phyloP scores from a whole-genome alignment of 768 basidiomycete genomes.

The Tylopilus felleus region DNA sequence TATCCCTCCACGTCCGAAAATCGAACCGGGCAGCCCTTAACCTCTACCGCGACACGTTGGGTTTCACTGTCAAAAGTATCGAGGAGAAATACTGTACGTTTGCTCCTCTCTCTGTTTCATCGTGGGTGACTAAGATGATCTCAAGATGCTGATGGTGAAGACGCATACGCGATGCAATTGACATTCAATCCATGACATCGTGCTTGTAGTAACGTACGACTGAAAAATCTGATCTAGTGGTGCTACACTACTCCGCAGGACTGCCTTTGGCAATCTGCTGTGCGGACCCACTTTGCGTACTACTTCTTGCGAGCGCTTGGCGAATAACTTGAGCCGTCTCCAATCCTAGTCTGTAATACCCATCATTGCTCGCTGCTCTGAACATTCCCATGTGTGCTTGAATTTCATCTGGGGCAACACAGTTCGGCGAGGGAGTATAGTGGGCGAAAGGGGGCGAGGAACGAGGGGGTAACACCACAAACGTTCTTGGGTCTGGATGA shows the following conservation, averaged over 20 bases:
- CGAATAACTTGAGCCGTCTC: constrained; percentile 58
- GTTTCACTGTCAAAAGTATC: constrained; percentile 81
- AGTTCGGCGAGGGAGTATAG: constrained; percentile 67
- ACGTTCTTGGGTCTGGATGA: constrained; percentile 60
- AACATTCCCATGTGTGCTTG: constrained; percentile 92
- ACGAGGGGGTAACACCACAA: constrained; percentile 67
- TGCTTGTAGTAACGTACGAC: not conserved
- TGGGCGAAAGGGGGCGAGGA: constrained; percentile 44
- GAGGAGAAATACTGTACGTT: constrained; percentile 92
- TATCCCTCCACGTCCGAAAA: constrained; percentile 89
- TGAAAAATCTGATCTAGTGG: constrained; percentile 3
- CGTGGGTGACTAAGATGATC: constrained; percentile 7
- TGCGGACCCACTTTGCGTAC: not conserved
- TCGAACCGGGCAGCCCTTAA: constrained; percentile 92
- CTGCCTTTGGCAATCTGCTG: not conserved
- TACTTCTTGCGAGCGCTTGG: constrained; percentile 42
- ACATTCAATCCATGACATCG: constrained; percentile 40
- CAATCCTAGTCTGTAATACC: constrained; percentile 84
- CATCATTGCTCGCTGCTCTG: constrained; percentile 74
- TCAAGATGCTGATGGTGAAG: constrained; percentile 91
- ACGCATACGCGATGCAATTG: constrained; percentile 89
- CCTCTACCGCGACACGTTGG: constrained; percentile 85
- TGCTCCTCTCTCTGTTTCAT: not conserved
- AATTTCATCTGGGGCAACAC: constrained; percentile 68
- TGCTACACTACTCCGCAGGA: constrained; percentile 1